These are phyloP conservation scores for Cystobasidium pallidum DNA, from an alignment of 1,284 basidiomycete species.

Conservation along the genomic window DNA sequence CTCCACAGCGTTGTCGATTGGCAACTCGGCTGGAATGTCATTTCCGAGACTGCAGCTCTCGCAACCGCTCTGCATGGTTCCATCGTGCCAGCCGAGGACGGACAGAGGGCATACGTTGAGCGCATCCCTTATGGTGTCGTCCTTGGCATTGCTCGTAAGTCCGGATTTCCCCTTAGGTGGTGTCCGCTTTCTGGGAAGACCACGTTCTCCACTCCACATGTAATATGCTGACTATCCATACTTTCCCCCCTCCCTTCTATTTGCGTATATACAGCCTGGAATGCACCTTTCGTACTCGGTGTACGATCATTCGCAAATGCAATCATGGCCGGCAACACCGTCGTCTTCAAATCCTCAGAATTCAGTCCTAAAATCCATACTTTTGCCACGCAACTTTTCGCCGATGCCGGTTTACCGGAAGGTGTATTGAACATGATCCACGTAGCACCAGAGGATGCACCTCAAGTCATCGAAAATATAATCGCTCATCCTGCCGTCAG, in stretches of 20 bases:
- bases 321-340: slow-evolving; percentile 56
- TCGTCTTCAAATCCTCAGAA: slow-evolving; percentile 54
- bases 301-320: slow-evolving; percentile 55
- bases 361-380: slow-evolving; percentile 54
- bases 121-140: slow-evolving; percentile 53
- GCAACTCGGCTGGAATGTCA: slow-evolving; percentile 36
- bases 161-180: background rate
- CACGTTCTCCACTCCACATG: background rate
- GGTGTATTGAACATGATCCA: slow-evolving; percentile 68
- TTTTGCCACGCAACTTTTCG: slow-evolving; percentile 55
- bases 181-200: background rate
- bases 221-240: background rate
- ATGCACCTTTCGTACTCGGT: slow-evolving; percentile 54
- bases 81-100: slow-evolving; percentile 40
- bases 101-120: slow-evolving; percentile 48
- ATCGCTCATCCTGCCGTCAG: slow-evolving; percentile 65
- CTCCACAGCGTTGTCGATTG: slow-evolving; percentile 44
- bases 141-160: slow-evolving; percentile 49
- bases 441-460: slow-evolving; percentile 61
- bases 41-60: slow-evolving; percentile 44
- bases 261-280: slow-evolving; percentile 55
- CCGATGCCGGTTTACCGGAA: slow-evolving; percentile 64
- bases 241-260: background rate
- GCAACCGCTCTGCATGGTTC: slow-evolving; percentile 47
- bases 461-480: slow-evolving; percentile 60